Evolutionary conservation across 768 basidiomycete species (phyloP).

Genomic region (Boletus fagicola): DNA sequence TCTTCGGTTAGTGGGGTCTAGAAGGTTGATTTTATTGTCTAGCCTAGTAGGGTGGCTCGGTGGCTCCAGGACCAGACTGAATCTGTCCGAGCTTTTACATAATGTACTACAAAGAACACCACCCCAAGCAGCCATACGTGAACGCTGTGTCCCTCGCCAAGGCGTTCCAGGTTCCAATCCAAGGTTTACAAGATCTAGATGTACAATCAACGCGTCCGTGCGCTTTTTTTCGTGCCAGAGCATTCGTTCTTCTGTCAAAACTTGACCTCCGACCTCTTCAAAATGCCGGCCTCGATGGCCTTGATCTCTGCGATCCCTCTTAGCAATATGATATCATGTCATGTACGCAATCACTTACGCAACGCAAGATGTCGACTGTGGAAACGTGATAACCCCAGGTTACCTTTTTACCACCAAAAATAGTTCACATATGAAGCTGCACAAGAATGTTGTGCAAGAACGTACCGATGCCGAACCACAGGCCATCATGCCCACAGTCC

Average conservation of each 20-base stretch:
- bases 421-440: background rate
- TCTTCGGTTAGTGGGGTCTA: background rate
- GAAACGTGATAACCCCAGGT: slow-evolving; percentile 26
- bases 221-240: background rate
- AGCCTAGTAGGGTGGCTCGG: too few relatives aligned
- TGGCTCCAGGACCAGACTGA: background rate
- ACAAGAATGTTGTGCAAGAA: background rate
- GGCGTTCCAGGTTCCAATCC: background rate
- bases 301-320: slow-evolving; percentile 25
- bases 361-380: slow-evolving; percentile 32
- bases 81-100: background rate
- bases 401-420: slow-evolving; percentile 14
- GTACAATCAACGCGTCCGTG: background rate
- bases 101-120: background rate
- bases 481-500: slow-evolving; percentile 36
- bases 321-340: background rate
- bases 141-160: background rate
- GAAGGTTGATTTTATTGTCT: background rate
- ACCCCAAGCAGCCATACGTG: background rate
- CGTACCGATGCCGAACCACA: slow-evolving; percentile 32
- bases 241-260: slow-evolving; percentile 12
- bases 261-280: slow-evolving; percentile 20
- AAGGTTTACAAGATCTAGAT: background rate
- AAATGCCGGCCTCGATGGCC: slow-evolving; percentile 30
- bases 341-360: slow-evolving; percentile 24